phyloP scores from a whole-genome alignment of 1,284 basidiomycete species.

The Ceratobasidium sp. region DNA sequence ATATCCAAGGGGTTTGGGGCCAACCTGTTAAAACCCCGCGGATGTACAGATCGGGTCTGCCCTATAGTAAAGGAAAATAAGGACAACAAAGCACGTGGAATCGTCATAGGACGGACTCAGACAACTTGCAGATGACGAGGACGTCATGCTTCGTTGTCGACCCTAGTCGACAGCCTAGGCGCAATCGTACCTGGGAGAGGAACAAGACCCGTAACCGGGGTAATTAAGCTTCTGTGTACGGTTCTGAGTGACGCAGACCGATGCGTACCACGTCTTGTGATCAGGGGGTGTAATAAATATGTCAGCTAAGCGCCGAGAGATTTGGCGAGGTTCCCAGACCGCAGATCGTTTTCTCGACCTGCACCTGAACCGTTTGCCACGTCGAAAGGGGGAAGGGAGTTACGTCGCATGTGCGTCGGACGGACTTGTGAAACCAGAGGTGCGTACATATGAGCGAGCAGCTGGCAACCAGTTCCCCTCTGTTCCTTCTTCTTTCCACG shows the following conservation, averaged over 20 bases:
- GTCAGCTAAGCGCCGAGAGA: constrained; percentile 26
- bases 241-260: constrained; percentile 5
- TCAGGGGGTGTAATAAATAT: background rate
- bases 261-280: constrained; percentile 3
- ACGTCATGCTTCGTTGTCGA: background rate
- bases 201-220: background rate
- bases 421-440: background rate
- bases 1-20: too few species aligned
- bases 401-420: constrained; percentile 41
- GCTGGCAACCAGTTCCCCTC: constrained; percentile 14
- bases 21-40: too few species aligned
- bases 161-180: background rate
- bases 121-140: background rate
- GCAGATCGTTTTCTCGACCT: background rate
- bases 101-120: background rate
- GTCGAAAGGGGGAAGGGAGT: constrained; percentile 22
- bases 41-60: too few species aligned
- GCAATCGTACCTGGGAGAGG: background rate
- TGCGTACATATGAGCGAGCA: constrained; percentile 5
- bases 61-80: too few species aligned
- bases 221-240: background rate
- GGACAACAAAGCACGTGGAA: too few species aligned
- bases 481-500: constrained; percentile 19
- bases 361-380: background rate
- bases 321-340: background rate